A percentile compares a stretch with the other conserved stretches of the same genome.
Evolutionary conservation across 2,329 filamentous ascomycete genomes (phyloP).

Genomic region (Fusarium mexicanum): DNA sequence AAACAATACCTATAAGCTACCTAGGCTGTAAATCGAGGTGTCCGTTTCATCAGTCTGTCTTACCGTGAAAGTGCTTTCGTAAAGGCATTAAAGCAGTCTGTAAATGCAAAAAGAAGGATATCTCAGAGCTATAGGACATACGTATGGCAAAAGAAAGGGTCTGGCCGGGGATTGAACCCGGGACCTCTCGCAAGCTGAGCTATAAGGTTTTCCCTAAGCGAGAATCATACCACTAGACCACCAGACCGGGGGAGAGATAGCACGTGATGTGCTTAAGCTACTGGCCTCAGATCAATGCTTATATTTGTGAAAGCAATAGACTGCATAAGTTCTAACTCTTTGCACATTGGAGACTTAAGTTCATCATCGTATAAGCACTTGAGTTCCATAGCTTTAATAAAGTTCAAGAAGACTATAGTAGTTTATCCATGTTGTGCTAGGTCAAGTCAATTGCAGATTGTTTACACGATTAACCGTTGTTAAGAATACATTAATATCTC

Average conservation of each 20-base stretch:
- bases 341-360: fast-evolving
- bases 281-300: fast-evolving
- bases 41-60: fast-evolving
- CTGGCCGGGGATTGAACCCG: conserved; percentile 59
- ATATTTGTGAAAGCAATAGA: fast-evolving
- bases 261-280: not conserved
- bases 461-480: fast-evolving
- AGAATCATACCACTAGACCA: conserved; percentile 78
- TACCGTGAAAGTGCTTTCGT: fast-evolving
- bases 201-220: conserved; percentile 67
- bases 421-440: not conserved
- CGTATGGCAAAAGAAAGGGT: conserved; percentile 45
- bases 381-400: fast-evolving
- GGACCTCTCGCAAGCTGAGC: conserved; percentile 55
- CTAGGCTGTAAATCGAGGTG: fast-evolving
- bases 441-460: not conserved
- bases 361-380: not conserved
- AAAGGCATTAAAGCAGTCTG: fast-evolving
- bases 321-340: too few relatives aligned
- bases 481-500: fast-evolving
- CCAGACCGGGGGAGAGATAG: conserved; percentile 47
- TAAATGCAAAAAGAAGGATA: not conserved
- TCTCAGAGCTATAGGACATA: fast-evolving
- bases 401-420: fast-evolving
- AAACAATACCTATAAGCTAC: too few relatives aligned